phyloP scores from a whole-genome alignment of 768 basidiomycete genomes.

The Podaxis carcinomalis region DNA sequence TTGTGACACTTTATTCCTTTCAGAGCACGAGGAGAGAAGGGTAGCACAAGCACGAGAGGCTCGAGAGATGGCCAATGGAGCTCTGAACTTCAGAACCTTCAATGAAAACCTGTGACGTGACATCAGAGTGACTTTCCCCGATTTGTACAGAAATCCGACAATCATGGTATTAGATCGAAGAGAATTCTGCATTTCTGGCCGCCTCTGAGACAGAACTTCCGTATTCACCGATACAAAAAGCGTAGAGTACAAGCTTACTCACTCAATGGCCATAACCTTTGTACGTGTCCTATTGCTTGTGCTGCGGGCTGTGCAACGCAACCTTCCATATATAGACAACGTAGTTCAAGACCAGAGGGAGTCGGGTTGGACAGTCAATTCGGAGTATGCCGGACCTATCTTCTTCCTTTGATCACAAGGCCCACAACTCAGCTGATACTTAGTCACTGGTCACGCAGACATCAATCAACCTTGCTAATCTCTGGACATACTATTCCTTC shows the following conservation, averaged over 20 bases:
- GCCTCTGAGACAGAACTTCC: neutral
- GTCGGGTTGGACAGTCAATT: neutral
- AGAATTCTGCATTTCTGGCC: neutral
- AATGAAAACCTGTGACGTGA: constrained; percentile 12
- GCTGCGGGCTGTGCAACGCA: neutral
- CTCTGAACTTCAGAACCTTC: constrained; percentile 7
- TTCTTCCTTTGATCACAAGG: neutral
- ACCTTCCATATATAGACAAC: constrained; percentile 31
- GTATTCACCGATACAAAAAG: neutral
- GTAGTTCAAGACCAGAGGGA: constrained; percentile 23
- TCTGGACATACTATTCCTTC: neutral
- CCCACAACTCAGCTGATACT: neutral
- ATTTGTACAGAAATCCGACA: constrained; percentile 8
- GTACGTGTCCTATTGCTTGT: neutral
- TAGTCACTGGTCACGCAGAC: neutral
- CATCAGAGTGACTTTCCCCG: constrained; percentile 10
- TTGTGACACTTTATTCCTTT: neutral
- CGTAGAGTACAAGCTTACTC: neutral
- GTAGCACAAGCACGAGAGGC: neutral
- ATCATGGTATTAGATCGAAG: neutral
- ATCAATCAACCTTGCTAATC: neutral
- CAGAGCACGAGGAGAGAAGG: neutral
- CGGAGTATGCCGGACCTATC: neutral
- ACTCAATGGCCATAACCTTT: neutral
- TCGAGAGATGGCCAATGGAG: constrained; percentile 3